Evolutionary conservation across 148 eudicot genomes (phyloP).

Genomic region (Fagopyrum esculentum): DNA sequence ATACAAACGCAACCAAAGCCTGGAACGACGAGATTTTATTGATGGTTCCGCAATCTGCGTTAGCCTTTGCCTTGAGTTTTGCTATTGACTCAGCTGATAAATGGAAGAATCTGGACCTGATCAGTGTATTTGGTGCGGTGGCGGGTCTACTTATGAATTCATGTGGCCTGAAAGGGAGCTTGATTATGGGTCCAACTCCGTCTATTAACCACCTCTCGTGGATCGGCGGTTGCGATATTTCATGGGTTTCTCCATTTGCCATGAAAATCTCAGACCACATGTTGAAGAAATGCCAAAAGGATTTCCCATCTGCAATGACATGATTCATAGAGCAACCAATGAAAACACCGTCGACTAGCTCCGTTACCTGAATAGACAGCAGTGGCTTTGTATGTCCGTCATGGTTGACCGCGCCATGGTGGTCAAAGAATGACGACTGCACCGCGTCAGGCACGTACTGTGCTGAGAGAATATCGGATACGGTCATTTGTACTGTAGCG

Average conservation of each 20-base stretch:
- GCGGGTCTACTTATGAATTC: conserved; percentile 19
- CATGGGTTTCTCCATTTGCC: neutral
- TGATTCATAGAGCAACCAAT: conserved; percentile 54
- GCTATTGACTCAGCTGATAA: neutral
- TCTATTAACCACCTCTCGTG: conserved; percentile 17
- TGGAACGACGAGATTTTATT: neutral
- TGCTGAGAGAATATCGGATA: conserved; percentile 24
- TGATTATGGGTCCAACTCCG: conserved; percentile 14
- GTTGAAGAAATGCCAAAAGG: conserved; percentile 63
- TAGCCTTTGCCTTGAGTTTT: neutral
- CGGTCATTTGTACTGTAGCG: conserved; percentile 17
- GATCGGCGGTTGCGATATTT: conserved; percentile 17
- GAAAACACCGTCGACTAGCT: conserved; percentile 42
- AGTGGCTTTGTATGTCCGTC: conserved; percentile 39
- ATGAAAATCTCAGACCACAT: conserved; percentile 33
- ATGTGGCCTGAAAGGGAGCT: conserved; percentile 27
- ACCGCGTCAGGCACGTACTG: conserved; percentile 25
- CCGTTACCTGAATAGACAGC: conserved; percentile 48
- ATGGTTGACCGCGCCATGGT: conserved; percentile 27
- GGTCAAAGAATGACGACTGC: conserved; percentile 34
- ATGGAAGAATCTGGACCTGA: conserved; percentile 53
- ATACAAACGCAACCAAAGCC: neutral
- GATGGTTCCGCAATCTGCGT: neutral
- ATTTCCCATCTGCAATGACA: conserved; percentile 43
- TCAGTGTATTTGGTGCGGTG: conserved; percentile 17